Base-by-base conservation (phyloP, 2,329 filamentous ascomycete species). In the Pseudocercospora fijiensis region DNA sequence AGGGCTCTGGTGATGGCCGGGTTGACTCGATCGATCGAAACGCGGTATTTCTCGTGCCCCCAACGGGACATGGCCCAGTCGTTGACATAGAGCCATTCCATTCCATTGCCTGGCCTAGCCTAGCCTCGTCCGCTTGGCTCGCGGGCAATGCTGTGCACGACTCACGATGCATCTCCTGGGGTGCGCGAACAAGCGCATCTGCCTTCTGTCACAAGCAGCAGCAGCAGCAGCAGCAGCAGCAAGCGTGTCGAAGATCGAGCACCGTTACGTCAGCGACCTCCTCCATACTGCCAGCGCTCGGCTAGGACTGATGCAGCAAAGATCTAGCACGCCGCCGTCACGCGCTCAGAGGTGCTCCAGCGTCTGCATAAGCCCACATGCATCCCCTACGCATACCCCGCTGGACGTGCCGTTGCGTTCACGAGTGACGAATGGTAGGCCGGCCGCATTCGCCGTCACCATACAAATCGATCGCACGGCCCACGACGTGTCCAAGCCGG, bases 261-360 rank as follows among this genome's bases (percentile, higher is more conserved):
- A 52, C 49, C 13, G 49, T 60, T 60, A 64, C 62, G 62, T 64
- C 62, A 61, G 43, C 49, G 62, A 60, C 62, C 59, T 59, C 28
- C 62, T 59, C 33, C 41, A 33, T 47, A 62, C 49, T 43, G 27
- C 51, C 57, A 57, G 56, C 52, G 56, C 65, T 65, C 65, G 65
- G 65, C 60, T 67, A 65, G 37, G 47, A 58, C 30, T 55, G 55
- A 51, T 30, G 33, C 56, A 60, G 58, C 65, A 61, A 53, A 22
- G 43, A 58, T 52, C 37, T 57, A 33, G 57, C 64, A 60, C 41
- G 37, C 57, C 58, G 43, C 57, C 45, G 65, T 67, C 65, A 67
- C 65, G 60, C 65, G 65, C 60, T 61, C 62, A 20, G 24, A 13
- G 13, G 57, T 60, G 51, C 52, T 57, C 47, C 60, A 60, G 61